A percentile compares a stretch with the other conserved stretches of the same genome.
Evolutionary conservation across 1,139 yeast genomes (phyloP).

Genomic region (Kazachstania sp.): DNA sequence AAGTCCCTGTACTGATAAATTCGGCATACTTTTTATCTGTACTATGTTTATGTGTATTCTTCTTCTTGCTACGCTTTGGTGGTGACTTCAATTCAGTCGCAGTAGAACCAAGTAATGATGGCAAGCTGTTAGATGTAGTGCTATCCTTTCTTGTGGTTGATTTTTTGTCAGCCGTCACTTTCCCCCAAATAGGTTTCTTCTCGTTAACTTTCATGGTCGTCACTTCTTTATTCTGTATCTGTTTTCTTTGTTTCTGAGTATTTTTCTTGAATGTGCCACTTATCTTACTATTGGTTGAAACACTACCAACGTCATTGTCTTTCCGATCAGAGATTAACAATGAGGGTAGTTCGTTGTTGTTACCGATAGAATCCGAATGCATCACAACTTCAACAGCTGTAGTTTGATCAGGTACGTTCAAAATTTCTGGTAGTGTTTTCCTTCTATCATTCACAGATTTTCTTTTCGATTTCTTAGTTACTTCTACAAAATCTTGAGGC

Average conservation of each 20-base stretch:
- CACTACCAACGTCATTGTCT: not conserved
- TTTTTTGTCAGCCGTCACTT: not conserved
- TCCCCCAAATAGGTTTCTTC: slow-evolving; percentile 23
- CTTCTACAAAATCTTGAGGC: slow-evolving; percentile 15
- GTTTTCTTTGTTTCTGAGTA: slow-evolving; percentile 24
- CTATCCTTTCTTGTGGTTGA: not conserved
- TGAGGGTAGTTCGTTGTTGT: slow-evolving; percentile 12
- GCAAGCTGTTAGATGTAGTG: slow-evolving; percentile 9
- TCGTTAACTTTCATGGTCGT: slow-evolving; percentile 13
- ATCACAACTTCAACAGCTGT: slow-evolving; percentile 7
- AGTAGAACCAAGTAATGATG: slow-evolving; percentile 17
- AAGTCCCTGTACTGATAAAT: slow-evolving; percentile 19
- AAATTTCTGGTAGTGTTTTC: not conserved
- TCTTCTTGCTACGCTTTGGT: slow-evolving; percentile 12
- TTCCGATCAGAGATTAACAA: slow-evolving; percentile 5
- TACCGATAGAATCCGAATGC: slow-evolving; percentile 4
- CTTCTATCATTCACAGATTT: not conserved
- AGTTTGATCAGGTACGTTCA: not conserved
- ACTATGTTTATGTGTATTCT: not conserved
- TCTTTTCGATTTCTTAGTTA: slow-evolving; percentile 12
- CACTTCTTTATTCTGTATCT: not conserved
- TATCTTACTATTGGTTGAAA: slow-evolving; percentile 8
- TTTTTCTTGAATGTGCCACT: slow-evolving; percentile 18
- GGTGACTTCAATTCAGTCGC: slow-evolving; percentile 6
- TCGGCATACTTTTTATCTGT: slow-evolving; percentile 9